Conservation (phyloP, 208 protist genomes). For the Zelonia costaricensis region DNA sequence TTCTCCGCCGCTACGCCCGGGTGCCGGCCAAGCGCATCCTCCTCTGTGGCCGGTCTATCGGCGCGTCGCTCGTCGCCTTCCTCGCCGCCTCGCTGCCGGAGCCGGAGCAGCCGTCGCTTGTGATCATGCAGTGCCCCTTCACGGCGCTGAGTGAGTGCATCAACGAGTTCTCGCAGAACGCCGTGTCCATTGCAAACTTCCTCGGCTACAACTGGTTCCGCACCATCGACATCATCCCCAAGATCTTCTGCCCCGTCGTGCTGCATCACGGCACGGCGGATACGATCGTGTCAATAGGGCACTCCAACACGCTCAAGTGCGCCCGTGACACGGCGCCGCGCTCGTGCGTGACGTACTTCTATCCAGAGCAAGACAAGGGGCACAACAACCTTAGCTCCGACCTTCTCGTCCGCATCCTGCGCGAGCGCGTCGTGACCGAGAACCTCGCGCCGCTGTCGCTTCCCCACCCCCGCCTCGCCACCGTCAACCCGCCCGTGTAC, state of each 20-base stretch:
- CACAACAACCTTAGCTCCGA: conserved; percentile 80
- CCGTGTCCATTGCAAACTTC: conserved; percentile 64
- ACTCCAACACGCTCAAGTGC: conserved; percentile 60
- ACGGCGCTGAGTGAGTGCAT: conserved; percentile 77
- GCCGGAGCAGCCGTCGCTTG: conserved; percentile 42
- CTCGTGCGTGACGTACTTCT: conserved; percentile 61
- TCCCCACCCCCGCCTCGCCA: conserved; percentile 18
- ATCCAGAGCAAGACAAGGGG: conserved; percentile 56
- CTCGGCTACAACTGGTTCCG: conserved; percentile 84
- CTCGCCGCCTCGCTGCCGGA: conserved; percentile 46
- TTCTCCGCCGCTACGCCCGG: conserved; percentile 47
- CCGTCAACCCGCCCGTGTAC: conserved; percentile 60
- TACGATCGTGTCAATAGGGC: conserved; percentile 65
- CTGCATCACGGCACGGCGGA: conserved; percentile 86
- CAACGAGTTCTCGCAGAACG: conserved; percentile 60
- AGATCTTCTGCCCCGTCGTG: conserved; percentile 74
- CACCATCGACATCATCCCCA: conserved; percentile 76
- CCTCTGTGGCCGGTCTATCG: conserved; percentile 83
- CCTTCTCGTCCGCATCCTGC: conserved; percentile 47
- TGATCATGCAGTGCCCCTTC: conserved; percentile 80
- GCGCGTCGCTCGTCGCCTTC: conserved; percentile 54
- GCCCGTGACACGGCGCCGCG: conserved; percentile 39
- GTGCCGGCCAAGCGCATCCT: conserved; percentile 64
- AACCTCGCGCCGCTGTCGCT: conserved; percentile 25
- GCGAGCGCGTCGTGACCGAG: conserved; percentile 44